A percentile compares a stretch with the other conserved stretches of the same genome.
Evolutionary conservation across 2,329 filamentous ascomycete genomes (phyloP).

Genomic region (Aschersonia sp.): DNA sequence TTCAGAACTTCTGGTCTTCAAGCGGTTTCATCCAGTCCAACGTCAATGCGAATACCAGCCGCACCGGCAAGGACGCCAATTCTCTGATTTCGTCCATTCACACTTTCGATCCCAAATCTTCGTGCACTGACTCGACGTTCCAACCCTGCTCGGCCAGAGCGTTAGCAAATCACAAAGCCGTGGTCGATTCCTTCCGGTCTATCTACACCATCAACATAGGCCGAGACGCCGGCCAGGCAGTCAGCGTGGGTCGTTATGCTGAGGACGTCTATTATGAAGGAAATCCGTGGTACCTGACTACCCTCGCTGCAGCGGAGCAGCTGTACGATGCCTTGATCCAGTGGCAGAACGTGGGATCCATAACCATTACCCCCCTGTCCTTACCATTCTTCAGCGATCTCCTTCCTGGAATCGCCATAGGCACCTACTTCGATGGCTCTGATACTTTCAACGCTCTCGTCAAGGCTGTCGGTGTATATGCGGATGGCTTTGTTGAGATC

Average conservation of each 20-base stretch:
- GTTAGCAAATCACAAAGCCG: slow-evolving; percentile 62
- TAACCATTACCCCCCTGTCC: slow-evolving; percentile 51
- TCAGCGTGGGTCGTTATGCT: slow-evolving; percentile 51
- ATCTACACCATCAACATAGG: slow-evolving; percentile 56
- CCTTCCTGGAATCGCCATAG: slow-evolving; percentile 38
- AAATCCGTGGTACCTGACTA: slow-evolving; percentile 72
- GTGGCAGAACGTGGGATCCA: slow-evolving; percentile 48
- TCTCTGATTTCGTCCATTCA: slow-evolving; percentile 52
- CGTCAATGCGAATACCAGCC: slow-evolving; percentile 45
- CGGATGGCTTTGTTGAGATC: slow-evolving; percentile 44
- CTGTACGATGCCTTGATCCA: slow-evolving; percentile 64
- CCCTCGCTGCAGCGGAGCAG: slow-evolving; percentile 64
- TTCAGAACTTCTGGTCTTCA: slow-evolving; percentile 57
- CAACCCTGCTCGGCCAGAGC: slow-evolving; percentile 60
- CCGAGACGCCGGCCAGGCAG: slow-evolving; percentile 41
- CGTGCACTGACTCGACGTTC: slow-evolving; percentile 58
- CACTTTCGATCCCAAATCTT: slow-evolving; percentile 51
- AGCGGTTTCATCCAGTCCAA: slow-evolving; percentile 54
- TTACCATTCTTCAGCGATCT: slow-evolving; percentile 60
- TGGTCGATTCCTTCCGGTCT: slow-evolving; percentile 63
- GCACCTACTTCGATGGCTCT: slow-evolving; percentile 42
- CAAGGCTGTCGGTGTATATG: slow-evolving; percentile 41
- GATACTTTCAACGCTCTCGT: slow-evolving; percentile 39
- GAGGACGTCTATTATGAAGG: slow-evolving; percentile 65
- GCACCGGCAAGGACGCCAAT: slow-evolving; percentile 59